Conservation (phyloP, 768 basidiomycete genomes). For the Termitomyces bulborhizus region DNA sequence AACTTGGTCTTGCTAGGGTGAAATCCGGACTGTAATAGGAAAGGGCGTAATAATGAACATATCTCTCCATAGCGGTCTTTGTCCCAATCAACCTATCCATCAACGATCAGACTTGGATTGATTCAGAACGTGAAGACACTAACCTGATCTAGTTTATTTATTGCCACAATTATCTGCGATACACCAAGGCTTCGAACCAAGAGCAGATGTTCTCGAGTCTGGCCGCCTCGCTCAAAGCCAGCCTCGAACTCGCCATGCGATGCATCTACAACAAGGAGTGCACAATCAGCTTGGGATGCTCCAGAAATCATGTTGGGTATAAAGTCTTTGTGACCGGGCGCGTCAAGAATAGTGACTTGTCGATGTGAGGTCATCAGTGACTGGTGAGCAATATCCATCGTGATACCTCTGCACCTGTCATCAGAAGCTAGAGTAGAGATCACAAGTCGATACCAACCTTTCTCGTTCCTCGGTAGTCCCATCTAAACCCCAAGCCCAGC, state of each 20-base stretch:
- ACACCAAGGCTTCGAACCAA: conserved; percentile 92
- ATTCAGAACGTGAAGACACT: conserved; percentile 12
- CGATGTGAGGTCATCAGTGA: conserved; percentile 67
- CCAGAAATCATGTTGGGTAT: conserved; percentile 99
- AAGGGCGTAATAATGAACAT: conserved; percentile 62
- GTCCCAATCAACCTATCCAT: conserved; percentile 77
- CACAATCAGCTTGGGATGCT: conserved; percentile 94
- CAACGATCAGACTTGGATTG: neutral
- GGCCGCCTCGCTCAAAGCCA: conserved; percentile 90
- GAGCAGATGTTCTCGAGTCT: conserved; percentile 91
- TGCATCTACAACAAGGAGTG: conserved; percentile 89
- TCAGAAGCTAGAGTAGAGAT: neutral
- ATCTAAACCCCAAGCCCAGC: conserved; percentile 97
- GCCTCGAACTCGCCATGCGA: conserved; percentile 91
- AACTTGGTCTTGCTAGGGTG: conserved; percentile 71
- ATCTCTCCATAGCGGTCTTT: conserved; percentile 84
- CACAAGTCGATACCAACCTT: conserved; percentile 45
- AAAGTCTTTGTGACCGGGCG: conserved; percentile 96
- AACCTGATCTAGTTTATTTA: conserved; percentile 95
- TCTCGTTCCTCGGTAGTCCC: conserved; percentile 90
- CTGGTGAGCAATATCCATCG: conserved; percentile 93
- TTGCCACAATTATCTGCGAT: conserved; percentile 81
- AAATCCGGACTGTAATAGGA: conserved; percentile 87
- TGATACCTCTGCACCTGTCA: conserved; percentile 69
- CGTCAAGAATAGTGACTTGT: conserved; percentile 90